Base-by-base conservation (phyloP, 2,329 filamentous ascomycete species). In the Bisporella sp. region DNA sequence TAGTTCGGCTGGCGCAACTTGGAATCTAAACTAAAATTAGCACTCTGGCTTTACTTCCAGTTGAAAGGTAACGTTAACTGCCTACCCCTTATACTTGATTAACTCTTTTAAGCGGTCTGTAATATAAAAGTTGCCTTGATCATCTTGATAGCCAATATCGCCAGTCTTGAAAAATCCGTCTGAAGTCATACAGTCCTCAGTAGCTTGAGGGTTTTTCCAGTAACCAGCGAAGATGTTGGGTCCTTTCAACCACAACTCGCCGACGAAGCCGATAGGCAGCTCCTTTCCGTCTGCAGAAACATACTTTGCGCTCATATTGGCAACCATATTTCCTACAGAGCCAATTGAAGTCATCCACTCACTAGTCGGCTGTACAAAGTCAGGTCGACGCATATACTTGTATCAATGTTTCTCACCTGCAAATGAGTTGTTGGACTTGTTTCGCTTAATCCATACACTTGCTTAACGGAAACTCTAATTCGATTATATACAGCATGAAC, bases 371-470 rank as follows among this genome's bases (percentile, higher is more conserved):
- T 21, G 21, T 21, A 21, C 21, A 3, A 21, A 21, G 21, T 21
- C 21, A 21, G 21, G 21, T 21, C 21, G 21, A 21, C 21, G 21
- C 3, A 21, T 21, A 21, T 21, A 21, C 21, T 21, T 21, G 21
- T 21, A 21, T 21, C 21, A 21, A 21, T 21, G 21, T 21, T 21
- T 21, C 21, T 21, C 21, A 21, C 21, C 45, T 52, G 46, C 8
- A 81, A 79, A 59, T 88, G 82, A 0, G 87, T 85, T 1, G 81
- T 84, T 0, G 90, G 89, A 33, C 84, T 84, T 12, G 88, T 93
- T 71, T 96, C 91, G 8, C 82, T 89, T 7, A 96, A 75, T 0
- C 90, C 90, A 63, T 95, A 96, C 13, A 87, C 90, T 68, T 96
- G 90, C 73, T 95, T 95, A 54, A 95, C 81, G 5, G 83, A 82